phyloP scores from a whole-genome alignment of 2,329 filamentous ascomycete species.

The Aspergillus vadensis region DNA sequence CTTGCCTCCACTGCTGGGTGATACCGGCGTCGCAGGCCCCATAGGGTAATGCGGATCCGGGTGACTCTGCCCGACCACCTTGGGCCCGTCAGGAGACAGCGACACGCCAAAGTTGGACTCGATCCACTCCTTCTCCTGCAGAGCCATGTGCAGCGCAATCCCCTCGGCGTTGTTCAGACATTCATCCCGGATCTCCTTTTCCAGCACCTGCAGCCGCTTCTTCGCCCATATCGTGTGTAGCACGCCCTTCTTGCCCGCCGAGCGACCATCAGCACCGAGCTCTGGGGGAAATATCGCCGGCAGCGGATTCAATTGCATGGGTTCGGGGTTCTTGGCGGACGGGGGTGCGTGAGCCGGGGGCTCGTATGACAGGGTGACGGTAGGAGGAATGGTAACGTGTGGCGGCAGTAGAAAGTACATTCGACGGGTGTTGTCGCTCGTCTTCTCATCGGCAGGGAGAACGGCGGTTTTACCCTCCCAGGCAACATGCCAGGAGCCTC shows the following conservation, averaged over 20 bases:
- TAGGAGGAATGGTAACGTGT: constrained; percentile 68
- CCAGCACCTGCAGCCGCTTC: constrained; percentile 72
- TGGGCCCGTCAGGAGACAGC: constrained; percentile 42
- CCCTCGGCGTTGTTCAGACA: constrained; percentile 75
- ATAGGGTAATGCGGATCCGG: constrained; percentile 32
- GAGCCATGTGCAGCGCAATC: constrained; percentile 78
- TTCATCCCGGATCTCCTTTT: constrained; percentile 75
- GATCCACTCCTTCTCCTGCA: constrained; percentile 84
- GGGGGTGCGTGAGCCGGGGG: constrained; percentile 38
- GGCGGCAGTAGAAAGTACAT: constrained; percentile 82
- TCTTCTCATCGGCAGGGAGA: constrained; percentile 64
- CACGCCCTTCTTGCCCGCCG: constrained; percentile 75
- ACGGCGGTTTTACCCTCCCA: constrained; percentile 81
- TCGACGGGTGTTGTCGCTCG: constrained; percentile 58
- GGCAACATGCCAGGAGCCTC: constrained; percentile 71
- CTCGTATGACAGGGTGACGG: constrained; percentile 65
- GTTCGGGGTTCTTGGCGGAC: constrained; percentile 12
- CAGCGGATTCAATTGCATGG: constrained; percentile 71
- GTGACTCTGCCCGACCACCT: constrained; percentile 30
- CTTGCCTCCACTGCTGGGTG: constrained; percentile 66
- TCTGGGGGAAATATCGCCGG: constrained; percentile 84
- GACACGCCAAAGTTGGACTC: constrained; percentile 73
- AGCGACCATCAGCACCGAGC: constrained; percentile 66
- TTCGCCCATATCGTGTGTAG: constrained; percentile 91
- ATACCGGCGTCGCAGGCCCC: constrained; percentile 59